Evolutionary conservation across 768 basidiomycete species (phyloP), one percentile per base, ranked within the genome.

Genomic region (Russula olivacea): DNA sequence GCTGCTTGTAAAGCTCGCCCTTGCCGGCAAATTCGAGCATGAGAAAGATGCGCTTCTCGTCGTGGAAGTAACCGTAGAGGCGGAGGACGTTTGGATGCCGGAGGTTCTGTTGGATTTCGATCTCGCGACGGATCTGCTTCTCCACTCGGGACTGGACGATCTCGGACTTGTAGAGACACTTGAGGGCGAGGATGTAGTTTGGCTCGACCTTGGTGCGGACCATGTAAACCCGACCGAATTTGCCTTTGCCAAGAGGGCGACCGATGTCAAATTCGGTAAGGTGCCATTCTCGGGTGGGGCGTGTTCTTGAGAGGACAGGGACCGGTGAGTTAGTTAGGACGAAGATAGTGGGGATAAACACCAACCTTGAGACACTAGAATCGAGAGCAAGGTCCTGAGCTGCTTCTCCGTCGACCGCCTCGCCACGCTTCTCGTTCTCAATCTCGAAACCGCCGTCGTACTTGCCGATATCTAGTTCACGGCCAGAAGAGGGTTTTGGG

Each of bases 161-260:
- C 76, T 99, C 97, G 58, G 89, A 88, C 77, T 98, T 99, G 81
- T 95, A 95, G 60, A 98, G 80, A 66, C 91, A 94, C 76, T 98
- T 98, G 75, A 98, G 85, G 25, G 96, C 96, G 70, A 98, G 85
- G 72, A 98, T 96, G 78, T 91, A 98, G 63, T 87, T 84, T 1
- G 94, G 93, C 63, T 87, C 83, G 63, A 78, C 74, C 74, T 95
- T 96, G 21, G 96, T 98, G 55, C 95, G 85, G 50, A 96, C 93
- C 88, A 98, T 95, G 79, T 99, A 98, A 28, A 99, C 97, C 3
- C 93, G 89, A 1, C 97, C 97, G 69, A 98, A 99, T 77, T 98
- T 98, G 51, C 97, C 97, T 73, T 98, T 98, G n/a, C 97, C 97
- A 1, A 99, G 81, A 3, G 94, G 93, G 12, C 93, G 85, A 19